Evolutionary conservation across 176 grass and related monocot genomes (phyloP).

Genomic region (Poa annua): DNA sequence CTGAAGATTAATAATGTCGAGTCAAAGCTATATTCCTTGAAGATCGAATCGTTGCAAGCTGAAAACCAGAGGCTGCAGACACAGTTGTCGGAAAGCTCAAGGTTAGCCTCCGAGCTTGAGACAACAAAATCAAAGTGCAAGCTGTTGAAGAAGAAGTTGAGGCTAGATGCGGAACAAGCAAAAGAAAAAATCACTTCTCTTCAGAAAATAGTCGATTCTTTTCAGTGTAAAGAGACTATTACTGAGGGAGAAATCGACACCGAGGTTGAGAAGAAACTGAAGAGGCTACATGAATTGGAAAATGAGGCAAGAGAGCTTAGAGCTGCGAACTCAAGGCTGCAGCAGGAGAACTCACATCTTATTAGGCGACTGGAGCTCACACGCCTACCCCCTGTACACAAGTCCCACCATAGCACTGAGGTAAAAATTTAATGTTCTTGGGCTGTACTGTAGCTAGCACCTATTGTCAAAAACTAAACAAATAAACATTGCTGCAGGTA

Average conservation of each 20-base stretch:
- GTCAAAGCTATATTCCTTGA: slow-evolving; percentile 74
- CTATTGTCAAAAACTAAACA: slow-evolving; percentile 35
- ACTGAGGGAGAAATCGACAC: slow-evolving; percentile 36
- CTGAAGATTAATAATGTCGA: slow-evolving; percentile 77
- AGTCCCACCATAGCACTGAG: slow-evolving; percentile 57
- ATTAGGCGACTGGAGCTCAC: slow-evolving; percentile 56
- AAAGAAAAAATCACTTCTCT: slow-evolving; percentile 63
- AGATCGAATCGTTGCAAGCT: slow-evolving; percentile 75
- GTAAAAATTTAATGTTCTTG: slow-evolving; percentile 53
- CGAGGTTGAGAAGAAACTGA: slow-evolving; percentile 55
- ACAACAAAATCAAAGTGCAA: slow-evolving; percentile 59
- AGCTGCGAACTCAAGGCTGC: slow-evolving; percentile 59
- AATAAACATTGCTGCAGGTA: slow-evolving; percentile 57
- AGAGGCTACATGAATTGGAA: slow-evolving; percentile 65
- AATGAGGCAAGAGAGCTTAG: slow-evolving; percentile 59
- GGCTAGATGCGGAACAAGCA: slow-evolving; percentile 53
- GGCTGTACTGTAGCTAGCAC: slow-evolving; percentile 41
- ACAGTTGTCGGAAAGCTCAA: slow-evolving; percentile 59
- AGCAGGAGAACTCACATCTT: slow-evolving; percentile 74
- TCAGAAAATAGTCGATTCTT: slow-evolving; percentile 40
- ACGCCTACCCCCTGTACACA: slow-evolving; percentile 52
- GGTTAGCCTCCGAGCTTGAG: slow-evolving; percentile 60
- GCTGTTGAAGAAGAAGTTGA: slow-evolving; percentile 63
- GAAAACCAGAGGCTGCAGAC: slow-evolving; percentile 72
- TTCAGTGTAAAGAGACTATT: slow-evolving; percentile 47